Base-by-base conservation (phyloP, 2,329 filamentous ascomycete species). In the Neophaeococcomyces aloes region DNA sequence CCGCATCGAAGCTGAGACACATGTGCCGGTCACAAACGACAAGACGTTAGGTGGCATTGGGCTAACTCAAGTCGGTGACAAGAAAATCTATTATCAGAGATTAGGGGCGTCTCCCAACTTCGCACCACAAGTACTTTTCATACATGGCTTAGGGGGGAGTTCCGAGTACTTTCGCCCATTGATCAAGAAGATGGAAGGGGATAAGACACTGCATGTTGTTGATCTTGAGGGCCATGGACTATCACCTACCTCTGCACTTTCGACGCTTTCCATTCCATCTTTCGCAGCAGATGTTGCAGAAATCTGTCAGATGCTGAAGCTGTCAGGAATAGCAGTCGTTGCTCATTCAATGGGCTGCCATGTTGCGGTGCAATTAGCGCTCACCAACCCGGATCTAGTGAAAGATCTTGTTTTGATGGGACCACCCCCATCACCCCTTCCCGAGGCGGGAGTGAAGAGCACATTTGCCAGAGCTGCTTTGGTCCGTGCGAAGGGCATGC, bases 181-280 rank as follows among this genome's bases (percentile, higher is more conserved):
- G 6, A 59, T 72, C 18, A 48, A 59, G 1, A 48, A 54, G 1
- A 49, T 69, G 0, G 48, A 56, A 2, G n/a, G 13, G 3, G 10
- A 23, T 11, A 56, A 64, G 49, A 59, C 52, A 1, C 47, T 66
- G 4, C 66, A 72, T 46, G 53, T 74, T 0, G 67, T 69, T 45
- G 75, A 78, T 48, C 59, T 78, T 2, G 74, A 78, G 56, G 74
- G 74, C 2, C 73, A 76, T 48, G 74, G 74, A 0, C 59, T 71
- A 5, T 72, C 70, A 1, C 72, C 72, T 0, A 75, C 72, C 0
- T 65, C 64, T 6, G 66, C 72, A 0, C 57, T 64, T 2, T 66
- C 60, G 38, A 51, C 50, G 2, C 40, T 72, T 7, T 65, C 59
- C 4, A 65, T 77, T 29, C 52, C 57, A 0, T 68, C 64, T 0